Conservation (phyloP, 225 moss, liverwort and hornwort genomes). For the Pseudisothecium myosuroides region DNA sequence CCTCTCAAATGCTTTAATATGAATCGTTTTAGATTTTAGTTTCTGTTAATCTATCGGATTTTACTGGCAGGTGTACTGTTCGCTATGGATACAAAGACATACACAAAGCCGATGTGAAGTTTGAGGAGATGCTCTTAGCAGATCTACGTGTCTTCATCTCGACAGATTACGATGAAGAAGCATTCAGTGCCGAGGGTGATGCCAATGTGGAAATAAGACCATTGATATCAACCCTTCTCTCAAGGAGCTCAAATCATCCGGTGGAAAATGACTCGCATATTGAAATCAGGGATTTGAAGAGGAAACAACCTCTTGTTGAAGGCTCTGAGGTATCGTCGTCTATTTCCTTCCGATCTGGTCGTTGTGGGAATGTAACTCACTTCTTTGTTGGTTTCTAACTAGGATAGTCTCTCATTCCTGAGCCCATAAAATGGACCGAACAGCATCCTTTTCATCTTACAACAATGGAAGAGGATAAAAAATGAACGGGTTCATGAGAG, state of each 20-base stretch:
- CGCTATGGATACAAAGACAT: conserved; percentile 75
- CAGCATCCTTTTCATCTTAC: not conserved
- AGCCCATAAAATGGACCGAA: not conserved
- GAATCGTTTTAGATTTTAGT: not conserved
- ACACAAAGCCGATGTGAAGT: conserved; percentile 36
- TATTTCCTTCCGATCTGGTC: not conserved
- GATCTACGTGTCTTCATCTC: conserved; percentile 37
- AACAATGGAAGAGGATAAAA: not conserved
- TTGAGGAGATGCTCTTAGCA: conserved; percentile 46
- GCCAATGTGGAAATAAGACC: not conserved
- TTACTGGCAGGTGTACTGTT: conserved; percentile 20
- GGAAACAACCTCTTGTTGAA: not conserved
- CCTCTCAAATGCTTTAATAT: not conserved
- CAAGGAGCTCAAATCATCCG: not conserved
- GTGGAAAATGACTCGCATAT: not conserved
- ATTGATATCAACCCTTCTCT: not conserved
- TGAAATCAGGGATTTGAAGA: not conserved
- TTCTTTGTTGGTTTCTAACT: not conserved
- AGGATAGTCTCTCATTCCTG: not conserved
- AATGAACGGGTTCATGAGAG: not conserved
- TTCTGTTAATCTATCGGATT: not conserved
- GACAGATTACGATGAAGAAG: conserved; percentile 26
- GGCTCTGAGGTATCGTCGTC: not conserved
- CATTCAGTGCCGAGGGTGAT: conserved; percentile 14
- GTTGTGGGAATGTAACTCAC: not conserved